A percentile compares a stretch with the other conserved stretches of the same genome.
These are phyloP conservation scores for Deuterostichococcus epilithicus DNA, from an alignment of 139 green algal species.

Conservation along the genomic window DNA sequence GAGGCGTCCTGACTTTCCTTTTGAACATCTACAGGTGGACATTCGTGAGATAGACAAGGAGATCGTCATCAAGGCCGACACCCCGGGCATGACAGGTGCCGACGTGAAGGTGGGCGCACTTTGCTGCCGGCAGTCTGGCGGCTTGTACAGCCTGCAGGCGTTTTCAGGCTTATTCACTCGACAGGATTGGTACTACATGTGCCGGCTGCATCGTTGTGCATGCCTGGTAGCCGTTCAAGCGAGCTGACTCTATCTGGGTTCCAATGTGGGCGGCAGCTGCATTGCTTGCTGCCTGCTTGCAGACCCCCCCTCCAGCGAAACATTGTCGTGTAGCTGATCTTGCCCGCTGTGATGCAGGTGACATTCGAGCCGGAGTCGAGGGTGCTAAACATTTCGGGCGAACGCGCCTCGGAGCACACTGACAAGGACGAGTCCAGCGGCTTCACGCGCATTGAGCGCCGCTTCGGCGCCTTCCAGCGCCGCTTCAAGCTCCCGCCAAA, in stretches of 20 bases:
- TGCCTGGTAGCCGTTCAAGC: no score
- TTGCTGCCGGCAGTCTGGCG: no score
- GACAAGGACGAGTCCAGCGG: background rate
- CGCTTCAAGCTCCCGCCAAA: background rate
- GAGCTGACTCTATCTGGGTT: no score
- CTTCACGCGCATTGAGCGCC: background rate
- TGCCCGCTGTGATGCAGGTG: background rate
- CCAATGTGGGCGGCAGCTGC: no score
- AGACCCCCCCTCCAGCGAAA: no score
- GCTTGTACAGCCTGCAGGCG: no score
- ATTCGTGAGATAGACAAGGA: background rate
- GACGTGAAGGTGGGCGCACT: background rate
- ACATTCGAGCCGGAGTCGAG: background rate
- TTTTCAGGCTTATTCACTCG: no score
- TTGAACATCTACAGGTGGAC: background rate
- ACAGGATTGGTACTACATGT: no score
- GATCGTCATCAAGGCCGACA: background rate
- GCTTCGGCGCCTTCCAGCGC: background rate
- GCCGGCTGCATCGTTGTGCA: no score
- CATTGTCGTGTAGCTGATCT: no score
- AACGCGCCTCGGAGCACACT: background rate
- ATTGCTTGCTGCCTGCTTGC: no score
- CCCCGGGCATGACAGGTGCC: background rate
- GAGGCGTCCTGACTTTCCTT: no score
- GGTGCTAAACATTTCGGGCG: background rate